Evolutionary conservation across 2,329 filamentous ascomycete species (phyloP).

Genomic region (Paramyrothecium sp.): DNA sequence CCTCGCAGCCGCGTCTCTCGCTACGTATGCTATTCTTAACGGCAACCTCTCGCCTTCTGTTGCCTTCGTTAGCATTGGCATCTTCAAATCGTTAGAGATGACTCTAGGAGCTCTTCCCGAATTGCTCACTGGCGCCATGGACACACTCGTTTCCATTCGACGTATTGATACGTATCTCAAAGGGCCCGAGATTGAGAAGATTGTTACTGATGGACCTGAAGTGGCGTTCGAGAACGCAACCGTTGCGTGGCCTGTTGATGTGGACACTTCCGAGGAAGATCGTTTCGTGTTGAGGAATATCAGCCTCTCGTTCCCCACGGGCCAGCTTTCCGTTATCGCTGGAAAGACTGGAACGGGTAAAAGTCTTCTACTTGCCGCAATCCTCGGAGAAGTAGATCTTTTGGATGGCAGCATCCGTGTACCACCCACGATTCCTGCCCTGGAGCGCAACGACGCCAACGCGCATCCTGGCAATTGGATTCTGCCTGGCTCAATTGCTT

Average conservation of each 20-base stretch:
- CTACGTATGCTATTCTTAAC: slow-evolving; percentile 64
- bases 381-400: slow-evolving; percentile 74
- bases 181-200: slow-evolving; percentile 60
- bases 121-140: slow-evolving; percentile 66
- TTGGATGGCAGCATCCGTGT: slow-evolving; percentile 60
- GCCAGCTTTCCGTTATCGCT: slow-evolving; percentile 71
- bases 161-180: slow-evolving; percentile 71
- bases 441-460: slow-evolving; percentile 59
- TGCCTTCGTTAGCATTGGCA: slow-evolving; percentile 74
- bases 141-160: slow-evolving; percentile 70
- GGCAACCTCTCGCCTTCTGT: slow-evolving; percentile 67
- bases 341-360: slow-evolving; percentile 79
- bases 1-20: slow-evolving; percentile 68
- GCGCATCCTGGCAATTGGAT: slow-evolving; percentile 68
- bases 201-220: slow-evolving; percentile 52
- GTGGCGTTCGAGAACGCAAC: slow-evolving; percentile 67
- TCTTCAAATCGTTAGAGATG: slow-evolving; percentile 73
- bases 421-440: slow-evolving; percentile 46
- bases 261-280: slow-evolving; percentile 52
- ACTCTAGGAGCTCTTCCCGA: slow-evolving; percentile 72
- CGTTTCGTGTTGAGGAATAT: slow-evolving; percentile 66
- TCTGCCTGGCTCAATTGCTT: slow-evolving; percentile 67
- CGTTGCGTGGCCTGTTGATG: slow-evolving; percentile 73
- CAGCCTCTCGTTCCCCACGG: slow-evolving; percentile 63
- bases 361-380: slow-evolving; percentile 69